These are phyloP conservation scores for Wickerhamomyces chambardii DNA, from an alignment of 805 yeast species.

Conservation along the genomic window DNA sequence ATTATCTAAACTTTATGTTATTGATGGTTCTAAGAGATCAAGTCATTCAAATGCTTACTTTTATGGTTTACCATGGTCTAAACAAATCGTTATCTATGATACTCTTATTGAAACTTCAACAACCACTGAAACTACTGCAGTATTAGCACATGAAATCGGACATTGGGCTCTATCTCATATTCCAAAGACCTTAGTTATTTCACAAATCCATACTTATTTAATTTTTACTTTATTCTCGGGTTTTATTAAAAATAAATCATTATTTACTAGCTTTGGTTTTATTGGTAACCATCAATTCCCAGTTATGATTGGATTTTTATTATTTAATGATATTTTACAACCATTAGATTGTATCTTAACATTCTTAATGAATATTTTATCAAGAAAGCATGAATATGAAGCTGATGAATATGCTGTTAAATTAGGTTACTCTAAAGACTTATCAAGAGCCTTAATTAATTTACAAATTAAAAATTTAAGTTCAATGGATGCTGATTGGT, in stretches of 20 bases:
- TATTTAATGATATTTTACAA: constrained; percentile 69
- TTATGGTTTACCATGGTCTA: constrained; percentile 93
- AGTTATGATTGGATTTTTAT: constrained; percentile 67
- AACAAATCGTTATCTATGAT: constrained; percentile 90
- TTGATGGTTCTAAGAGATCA: constrained; percentile 96
- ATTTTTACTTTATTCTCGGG: constrained; percentile 70
- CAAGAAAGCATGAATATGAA: constrained; percentile 87
- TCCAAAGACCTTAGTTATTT: constrained; percentile 58
- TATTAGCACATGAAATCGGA: constrained; percentile 97
- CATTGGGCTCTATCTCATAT: constrained; percentile 94
- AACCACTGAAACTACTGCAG: constrained; percentile 80
- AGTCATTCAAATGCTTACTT: constrained; percentile 97
- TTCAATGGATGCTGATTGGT: constrained; percentile 83
- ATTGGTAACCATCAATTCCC: constrained; percentile 44
- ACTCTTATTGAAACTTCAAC: constrained; percentile 79
- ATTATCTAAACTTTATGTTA: constrained; percentile 71
- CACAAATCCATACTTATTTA: constrained; percentile 55
- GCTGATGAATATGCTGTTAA: constrained; percentile 84
- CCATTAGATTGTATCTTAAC: constrained; percentile 68
- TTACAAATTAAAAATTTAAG: constrained; percentile 76
- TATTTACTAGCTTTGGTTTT: constrained; percentile 78
- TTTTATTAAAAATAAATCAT: constrained; percentile 70
- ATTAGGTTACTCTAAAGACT: constrained; percentile 60
- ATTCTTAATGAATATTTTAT: constrained; percentile 57
- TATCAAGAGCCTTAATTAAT: constrained; percentile 65